Evolutionary conservation across 768 basidiomycete genomes (phyloP), one percentile per base, ranked within the genome.

Genomic region (Rubroboletus satanas): DNA sequence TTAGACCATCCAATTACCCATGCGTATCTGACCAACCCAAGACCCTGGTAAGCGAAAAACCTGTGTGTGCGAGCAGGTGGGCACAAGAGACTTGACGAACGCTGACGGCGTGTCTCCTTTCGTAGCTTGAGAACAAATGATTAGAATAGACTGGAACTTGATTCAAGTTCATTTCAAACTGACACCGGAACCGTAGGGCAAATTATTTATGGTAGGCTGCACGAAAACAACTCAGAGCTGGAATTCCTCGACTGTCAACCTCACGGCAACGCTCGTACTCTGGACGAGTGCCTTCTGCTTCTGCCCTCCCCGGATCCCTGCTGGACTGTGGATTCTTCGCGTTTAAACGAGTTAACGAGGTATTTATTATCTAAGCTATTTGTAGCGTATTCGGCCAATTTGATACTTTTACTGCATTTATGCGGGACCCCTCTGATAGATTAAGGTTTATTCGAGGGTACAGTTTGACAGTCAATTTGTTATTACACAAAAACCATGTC

Each of bases 41-140:
- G 55, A 57, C 65, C 65, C 65, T 57, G 50, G n/a, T 60, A 65
- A 52, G 52, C 62, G 53, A 55, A 26, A 26, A 49, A 45, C 21
- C 57, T 45, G 48, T 57, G 63, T 45, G 43, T 37, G 35, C 18
- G 17, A 14, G n/a, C 23, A 21, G 35, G 28, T 51, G 31, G 29
- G 11, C 28, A 52, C 49, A 45, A 32, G 41, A 32, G 32, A 42
- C 39, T 41, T 21, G 31, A 43, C 46, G 31, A 46, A 48, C 33
- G 45, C 43, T 15, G 32, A 44, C 33, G 47, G 15, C 41, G 44
- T 51, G 49, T 37, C 58, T 54, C 33, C 18, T 23, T 42, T 31
- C 37, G 33, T 33, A 10, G 36, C 48, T 38, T 49, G 48, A 29
- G 48, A 37, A 38, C 6, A 15, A 11, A 29, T 18, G 35, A 10